Evolutionary conservation across 2,329 filamentous ascomycete species (phyloP).

Genomic region (Penicillium decumbens): DNA sequence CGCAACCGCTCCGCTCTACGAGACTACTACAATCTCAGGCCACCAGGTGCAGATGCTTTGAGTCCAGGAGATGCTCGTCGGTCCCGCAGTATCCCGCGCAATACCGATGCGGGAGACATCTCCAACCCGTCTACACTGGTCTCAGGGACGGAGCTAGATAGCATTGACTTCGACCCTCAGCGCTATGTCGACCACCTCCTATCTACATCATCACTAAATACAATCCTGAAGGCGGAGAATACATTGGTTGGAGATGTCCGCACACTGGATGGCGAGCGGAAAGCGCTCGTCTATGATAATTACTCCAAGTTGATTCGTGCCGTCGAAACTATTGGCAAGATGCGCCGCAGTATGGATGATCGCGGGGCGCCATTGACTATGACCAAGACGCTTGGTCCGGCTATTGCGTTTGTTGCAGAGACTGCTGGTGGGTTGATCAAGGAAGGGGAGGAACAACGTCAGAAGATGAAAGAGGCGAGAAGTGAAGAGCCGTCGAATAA

Average conservation of each 20-base stretch:
- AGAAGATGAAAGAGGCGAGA: slow-evolving; percentile 27
- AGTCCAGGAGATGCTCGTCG: slow-evolving; percentile 29
- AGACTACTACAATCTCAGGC: slow-evolving; percentile 86
- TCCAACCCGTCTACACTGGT: slow-evolving; percentile 28
- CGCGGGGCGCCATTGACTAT: slow-evolving; percentile 43
- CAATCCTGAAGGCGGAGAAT: slow-evolving; percentile 44
- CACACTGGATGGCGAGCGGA: slow-evolving; percentile 90
- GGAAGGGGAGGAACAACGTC: slow-evolving; percentile 37
- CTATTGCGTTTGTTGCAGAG: slow-evolving; percentile 44
- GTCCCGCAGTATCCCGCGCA: slow-evolving; percentile 39
- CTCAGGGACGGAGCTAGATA: slow-evolving; percentile 62
- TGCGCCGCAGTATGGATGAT: slow-evolving; percentile 48
- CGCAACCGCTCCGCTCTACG: slow-evolving; percentile 81
- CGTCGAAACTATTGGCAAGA: slow-evolving; percentile 86
- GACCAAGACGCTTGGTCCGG: slow-evolving; percentile 42
- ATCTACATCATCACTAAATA: slow-evolving; percentile 39
- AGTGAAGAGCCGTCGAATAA: slow-evolving; percentile 16
- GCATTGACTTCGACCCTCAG: slow-evolving; percentile 65
- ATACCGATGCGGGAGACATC: slow-evolving; percentile 42
- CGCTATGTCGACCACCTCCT: slow-evolving; percentile 47
- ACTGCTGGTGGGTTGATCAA: slow-evolving; percentile 40
- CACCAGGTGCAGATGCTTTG: slow-evolving; percentile 34
- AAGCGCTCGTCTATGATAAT: slow-evolving; percentile 96
- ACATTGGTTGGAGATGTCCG: slow-evolving; percentile 65
- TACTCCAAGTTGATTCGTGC: slow-evolving; percentile 96